Conservation (phyloP, 164 flowering plant genomes). For the Aristolochia californica region DNA sequence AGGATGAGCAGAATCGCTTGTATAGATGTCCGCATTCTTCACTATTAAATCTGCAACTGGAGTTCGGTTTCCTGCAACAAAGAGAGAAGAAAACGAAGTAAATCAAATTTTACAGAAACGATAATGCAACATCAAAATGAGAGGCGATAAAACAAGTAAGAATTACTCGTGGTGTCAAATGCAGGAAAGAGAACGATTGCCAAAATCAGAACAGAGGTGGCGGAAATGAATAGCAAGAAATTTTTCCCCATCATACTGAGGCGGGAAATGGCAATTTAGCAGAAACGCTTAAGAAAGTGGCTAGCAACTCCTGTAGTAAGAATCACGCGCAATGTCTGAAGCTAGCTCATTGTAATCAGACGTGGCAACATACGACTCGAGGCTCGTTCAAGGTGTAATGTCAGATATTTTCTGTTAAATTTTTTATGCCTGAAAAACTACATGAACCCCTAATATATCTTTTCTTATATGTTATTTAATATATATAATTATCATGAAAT, state of each 20-base stretch:
- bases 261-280: too few relatives aligned
- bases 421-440: too few relatives aligned
- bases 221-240: constrained; percentile 10
- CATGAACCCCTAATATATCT: too few relatives aligned
- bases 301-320: too few relatives aligned
- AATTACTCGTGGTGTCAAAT: not conserved
- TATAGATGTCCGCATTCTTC: constrained; percentile 59
- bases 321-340: too few relatives aligned
- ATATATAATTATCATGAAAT: too few relatives aligned
- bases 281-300: too few relatives aligned
- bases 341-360: too few relatives aligned
- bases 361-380: too few relatives aligned
- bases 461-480: too few relatives aligned
- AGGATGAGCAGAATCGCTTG: constrained; percentile 59
- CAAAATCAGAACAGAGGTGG: constrained; percentile 9
- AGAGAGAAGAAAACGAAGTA: not conserved
- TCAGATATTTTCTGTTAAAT: too few relatives aligned
- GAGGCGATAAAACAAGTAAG: not conserved
- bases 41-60: constrained; percentile 57
- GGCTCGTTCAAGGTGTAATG: too few relatives aligned
- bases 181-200: constrained; percentile 13
- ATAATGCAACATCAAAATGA: not conserved
- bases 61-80: not conserved
- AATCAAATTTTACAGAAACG: not conserved
- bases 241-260: not conserved